These are phyloP conservation scores for Solanum chilense DNA, from an alignment of 257 asterid genomes.

Conservation along the genomic window DNA sequence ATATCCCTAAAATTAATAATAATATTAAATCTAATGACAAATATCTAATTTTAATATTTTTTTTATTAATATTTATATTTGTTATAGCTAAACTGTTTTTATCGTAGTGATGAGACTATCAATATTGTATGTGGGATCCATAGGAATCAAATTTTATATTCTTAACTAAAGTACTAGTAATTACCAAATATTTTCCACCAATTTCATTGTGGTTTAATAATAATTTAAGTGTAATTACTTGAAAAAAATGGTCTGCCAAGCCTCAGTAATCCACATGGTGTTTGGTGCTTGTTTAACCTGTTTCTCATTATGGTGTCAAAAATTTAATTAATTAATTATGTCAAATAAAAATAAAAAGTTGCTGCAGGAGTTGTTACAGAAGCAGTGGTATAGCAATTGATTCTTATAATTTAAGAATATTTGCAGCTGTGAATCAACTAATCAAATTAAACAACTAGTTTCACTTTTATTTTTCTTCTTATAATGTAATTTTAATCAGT, in stretches of 20 bases:
- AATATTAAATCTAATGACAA: too few relatives aligned
- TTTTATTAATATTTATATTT: too few relatives aligned
- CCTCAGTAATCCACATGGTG: background rate
- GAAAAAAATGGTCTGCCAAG: background rate
- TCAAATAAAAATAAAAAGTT: background rate
- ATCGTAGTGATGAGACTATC: background rate
- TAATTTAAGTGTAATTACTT: background rate
- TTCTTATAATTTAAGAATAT: background rate
- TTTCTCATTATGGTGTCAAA: background rate
- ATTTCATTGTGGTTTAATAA: background rate
- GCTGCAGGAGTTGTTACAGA: background rate
- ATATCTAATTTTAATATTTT: too few relatives aligned
- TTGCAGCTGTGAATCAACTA: background rate
- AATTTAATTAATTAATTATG: background rate
- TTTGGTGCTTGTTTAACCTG: background rate
- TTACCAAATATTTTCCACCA: background rate
- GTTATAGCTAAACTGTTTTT: too few relatives aligned
- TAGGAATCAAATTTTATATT: conserved; percentile 18
- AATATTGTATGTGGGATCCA: conserved; percentile 40
- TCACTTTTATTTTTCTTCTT: background rate
- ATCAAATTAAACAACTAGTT: background rate
- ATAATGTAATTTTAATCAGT: conserved; percentile 15
- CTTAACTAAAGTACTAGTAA: background rate
- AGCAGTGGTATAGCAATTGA: background rate
- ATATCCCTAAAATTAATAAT: too few relatives aligned